Conservation (phyloP, 805 yeast species). For the Martiniozyma abietophila region DNA sequence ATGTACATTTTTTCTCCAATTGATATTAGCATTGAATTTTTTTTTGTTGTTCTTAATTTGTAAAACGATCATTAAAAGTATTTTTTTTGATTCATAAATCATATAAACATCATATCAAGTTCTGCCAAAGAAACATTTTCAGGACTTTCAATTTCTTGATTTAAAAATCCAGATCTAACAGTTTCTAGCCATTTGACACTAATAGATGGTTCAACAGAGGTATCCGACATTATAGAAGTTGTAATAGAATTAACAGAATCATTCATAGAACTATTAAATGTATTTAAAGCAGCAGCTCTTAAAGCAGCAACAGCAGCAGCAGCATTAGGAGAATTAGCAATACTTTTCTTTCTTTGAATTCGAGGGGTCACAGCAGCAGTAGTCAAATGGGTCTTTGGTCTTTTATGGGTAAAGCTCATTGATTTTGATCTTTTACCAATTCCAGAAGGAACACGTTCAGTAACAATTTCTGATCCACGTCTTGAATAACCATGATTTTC, state of each 20-base stretch:
- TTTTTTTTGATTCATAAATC: background rate
- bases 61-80: too few species aligned
- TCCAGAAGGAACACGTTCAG: constrained; percentile 32
- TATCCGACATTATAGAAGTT: constrained; percentile 26
- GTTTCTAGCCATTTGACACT: constrained; percentile 64
- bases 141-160: constrained; percentile 71
- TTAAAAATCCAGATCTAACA: constrained; percentile 65
- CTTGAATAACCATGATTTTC: constrained; percentile 20
- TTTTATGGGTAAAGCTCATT: constrained; percentile 50
- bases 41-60: too few species aligned
- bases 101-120: constrained; percentile 39
- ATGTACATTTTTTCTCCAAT: too few species aligned
- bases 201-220: constrained; percentile 28
- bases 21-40: too few species aligned
- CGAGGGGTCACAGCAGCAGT: constrained; percentile 83
- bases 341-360: constrained; percentile 48
- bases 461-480: constrained; percentile 27
- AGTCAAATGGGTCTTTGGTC: constrained; percentile 36
- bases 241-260: constrained; percentile 30
- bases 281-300: constrained; percentile 57
- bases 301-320: constrained; percentile 71
- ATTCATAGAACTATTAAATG: constrained; percentile 28
- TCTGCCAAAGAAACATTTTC: constrained; percentile 72
- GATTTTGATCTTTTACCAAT: constrained; percentile 53
- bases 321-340: constrained; percentile 49